Conservation (phyloP, 164 flowering plant species). For the Aristolochia californica region DNA sequence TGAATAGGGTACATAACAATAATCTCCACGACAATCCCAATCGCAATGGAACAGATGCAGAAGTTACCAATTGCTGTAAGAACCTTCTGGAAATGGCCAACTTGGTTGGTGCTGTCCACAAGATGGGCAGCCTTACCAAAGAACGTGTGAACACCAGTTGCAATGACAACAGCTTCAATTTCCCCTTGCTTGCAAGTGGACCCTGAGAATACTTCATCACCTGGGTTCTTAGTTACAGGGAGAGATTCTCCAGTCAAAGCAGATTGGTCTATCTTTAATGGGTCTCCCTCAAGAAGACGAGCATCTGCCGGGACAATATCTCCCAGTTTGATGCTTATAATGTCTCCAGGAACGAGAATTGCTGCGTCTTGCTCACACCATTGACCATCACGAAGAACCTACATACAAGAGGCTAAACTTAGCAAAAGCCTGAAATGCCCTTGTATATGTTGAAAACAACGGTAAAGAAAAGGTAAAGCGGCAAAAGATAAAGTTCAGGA, state of each 20-base stretch:
- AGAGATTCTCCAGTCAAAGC: slow-evolving; percentile 78
- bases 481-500: too few species aligned
- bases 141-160: slow-evolving; percentile 79
- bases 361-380: slow-evolving; percentile 78
- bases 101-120: slow-evolving; percentile 74
- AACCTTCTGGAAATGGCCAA: slow-evolving; percentile 75
- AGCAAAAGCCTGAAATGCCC: background rate
- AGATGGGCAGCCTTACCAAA: slow-evolving; percentile 82
- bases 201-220: slow-evolving; percentile 74
- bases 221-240: slow-evolving; percentile 67
- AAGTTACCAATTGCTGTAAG: slow-evolving; percentile 78
- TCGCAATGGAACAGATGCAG: slow-evolving; percentile 65
- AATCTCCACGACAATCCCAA: slow-evolving; percentile 54
- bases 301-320: slow-evolving; percentile 81
- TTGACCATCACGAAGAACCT: slow-evolving; percentile 71
- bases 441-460: background rate
- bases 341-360: slow-evolving; percentile 72
- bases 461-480: background rate
- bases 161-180: slow-evolving; percentile 71
- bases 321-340: slow-evolving; percentile 65
- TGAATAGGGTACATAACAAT: slow-evolving; percentile 73
- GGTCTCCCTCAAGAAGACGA: slow-evolving; percentile 81
- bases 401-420: background rate
- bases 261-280: slow-evolving; percentile 70
- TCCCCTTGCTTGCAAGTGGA: slow-evolving; percentile 80